Percentiles rank a stretch among this genome's conserved stretches.
These are phyloP conservation scores for Ascochyta viciae-villosae DNA, from an alignment of 2,329 filamentous ascomycete species.

Conservation along the genomic window DNA sequence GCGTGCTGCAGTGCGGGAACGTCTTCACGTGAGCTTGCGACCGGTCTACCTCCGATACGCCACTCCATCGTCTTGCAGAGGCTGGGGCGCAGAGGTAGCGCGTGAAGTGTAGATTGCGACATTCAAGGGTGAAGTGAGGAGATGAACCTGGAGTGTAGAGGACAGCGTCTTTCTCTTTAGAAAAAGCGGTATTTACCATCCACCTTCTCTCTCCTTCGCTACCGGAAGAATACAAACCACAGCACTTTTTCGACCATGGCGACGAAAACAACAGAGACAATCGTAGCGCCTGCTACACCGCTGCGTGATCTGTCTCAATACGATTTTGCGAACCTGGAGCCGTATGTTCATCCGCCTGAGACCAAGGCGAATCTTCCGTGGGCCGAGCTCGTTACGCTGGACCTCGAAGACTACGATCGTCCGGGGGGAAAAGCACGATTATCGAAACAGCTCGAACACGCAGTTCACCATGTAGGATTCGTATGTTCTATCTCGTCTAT, in stretches of 20 bases:
- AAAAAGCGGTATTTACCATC: not conserved
- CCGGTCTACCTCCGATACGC: not conserved
- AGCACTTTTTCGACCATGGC: conserved; percentile 19
- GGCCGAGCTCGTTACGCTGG: conserved; percentile 65
- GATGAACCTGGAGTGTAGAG: not conserved
- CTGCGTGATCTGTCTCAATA: conserved; percentile 35
- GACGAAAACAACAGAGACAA: conserved; percentile 27
- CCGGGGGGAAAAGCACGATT: conserved; percentile 63
- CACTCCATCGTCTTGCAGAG: not conserved
- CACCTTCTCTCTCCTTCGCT: not conserved
- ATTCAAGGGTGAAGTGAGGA: not conserved
- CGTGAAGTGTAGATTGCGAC: conserved; percentile 3
- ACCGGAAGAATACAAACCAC: too few relatives aligned
- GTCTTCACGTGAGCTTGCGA: not conserved
- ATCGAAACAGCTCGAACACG: conserved; percentile 62
- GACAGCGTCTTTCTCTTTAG: not conserved
- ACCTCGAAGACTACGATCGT: conserved; percentile 61
- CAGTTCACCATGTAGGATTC: conserved; percentile 57
- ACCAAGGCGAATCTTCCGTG: conserved; percentile 58
- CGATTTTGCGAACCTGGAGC: conserved; percentile 39
- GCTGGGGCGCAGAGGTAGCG: not conserved
- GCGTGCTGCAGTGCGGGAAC: not conserved
- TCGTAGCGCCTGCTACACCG: not conserved
- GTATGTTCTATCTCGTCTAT: conserved; percentile 17
- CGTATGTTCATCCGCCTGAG: conserved; percentile 56